Evolutionary conservation across 768 basidiomycete genomes (phyloP), one percentile per base, ranked within the genome.

Genomic region (Suillus weaverae): DNA sequence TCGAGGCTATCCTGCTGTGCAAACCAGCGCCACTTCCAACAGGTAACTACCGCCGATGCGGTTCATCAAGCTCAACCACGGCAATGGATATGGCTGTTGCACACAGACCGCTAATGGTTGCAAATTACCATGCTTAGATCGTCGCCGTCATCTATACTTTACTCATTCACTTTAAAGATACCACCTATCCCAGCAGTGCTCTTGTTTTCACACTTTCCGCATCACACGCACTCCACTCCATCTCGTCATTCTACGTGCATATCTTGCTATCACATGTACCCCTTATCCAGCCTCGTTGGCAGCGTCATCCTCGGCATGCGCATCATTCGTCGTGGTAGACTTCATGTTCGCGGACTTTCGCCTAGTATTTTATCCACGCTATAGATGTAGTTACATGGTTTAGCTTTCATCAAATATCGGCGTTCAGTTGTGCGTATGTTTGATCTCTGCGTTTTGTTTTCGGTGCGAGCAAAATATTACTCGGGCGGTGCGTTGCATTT

Each of bases 221-320:
- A 64, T 62, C 59, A 54, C 35, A 57, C 13, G 18, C 68, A 64
- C 70, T 59, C 50, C 48, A 59, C 61, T 67, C 67, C 61, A 69
- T 59, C 60, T 65, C 67, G 67, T 61, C 63, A 62, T 67, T 62
- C 48, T 68, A 54, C 65, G 38, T 71, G 73, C 75, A 76, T 76
- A 77, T 69, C 66, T 68, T 72, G 65, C 70, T 73, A 62, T 57
- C 64, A 48, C 54, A 74, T 77, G 76, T 76, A 76, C 51, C 72
- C 63, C 66, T 62, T 73, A 70, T 68, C 65, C 65, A 68, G 51
- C 33, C 61, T 66, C 55, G 46, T 62, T 62, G 51, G 32, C 61
- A 62, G 11, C 36, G 32, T 62, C 39, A 60, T 62, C 55, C 18
- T 57, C 32, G 43, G 50, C 48, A 38, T 62, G n/a, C 54, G 36